Conservation (phyloP, 345 rosid species). For the Salix dunnii region DNA sequence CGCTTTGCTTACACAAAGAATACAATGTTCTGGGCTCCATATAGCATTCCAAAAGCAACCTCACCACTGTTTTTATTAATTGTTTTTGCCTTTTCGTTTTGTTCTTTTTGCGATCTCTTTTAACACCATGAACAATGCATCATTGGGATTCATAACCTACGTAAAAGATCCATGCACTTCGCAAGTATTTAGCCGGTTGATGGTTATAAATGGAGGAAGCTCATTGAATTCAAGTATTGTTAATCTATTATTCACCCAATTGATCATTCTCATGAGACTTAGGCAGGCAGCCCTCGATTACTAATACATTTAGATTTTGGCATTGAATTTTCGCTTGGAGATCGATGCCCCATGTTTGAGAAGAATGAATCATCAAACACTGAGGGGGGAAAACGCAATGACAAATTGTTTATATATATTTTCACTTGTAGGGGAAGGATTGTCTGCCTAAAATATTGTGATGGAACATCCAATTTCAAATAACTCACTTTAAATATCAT, state of each 20-base stretch:
- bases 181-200: background rate
- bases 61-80: background rate
- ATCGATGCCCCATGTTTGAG: background rate
- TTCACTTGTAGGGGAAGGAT: background rate
- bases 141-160: too few relatives aligned
- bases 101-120: background rate
- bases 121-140: background rate
- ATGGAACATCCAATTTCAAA: background rate
- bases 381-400: background rate
- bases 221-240: background rate
- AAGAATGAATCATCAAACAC: background rate
- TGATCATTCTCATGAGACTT: background rate
- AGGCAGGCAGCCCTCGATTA: background rate
- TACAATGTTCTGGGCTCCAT: conserved; percentile 13
- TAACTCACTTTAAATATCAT: background rate
- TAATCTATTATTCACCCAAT: background rate
- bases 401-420: background rate
- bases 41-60: background rate
- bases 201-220: background rate
- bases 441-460: background rate
- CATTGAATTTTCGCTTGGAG: background rate
- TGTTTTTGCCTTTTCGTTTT: background rate
- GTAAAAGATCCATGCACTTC: too few relatives aligned
- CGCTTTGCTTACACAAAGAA: conserved; percentile 34
- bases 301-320: background rate